A percentile compares a stretch with the other conserved stretches of the same genome.
Evolutionary conservation across 2,329 filamentous ascomycete species (phyloP).

Genomic region (Grosmannia serpens): DNA sequence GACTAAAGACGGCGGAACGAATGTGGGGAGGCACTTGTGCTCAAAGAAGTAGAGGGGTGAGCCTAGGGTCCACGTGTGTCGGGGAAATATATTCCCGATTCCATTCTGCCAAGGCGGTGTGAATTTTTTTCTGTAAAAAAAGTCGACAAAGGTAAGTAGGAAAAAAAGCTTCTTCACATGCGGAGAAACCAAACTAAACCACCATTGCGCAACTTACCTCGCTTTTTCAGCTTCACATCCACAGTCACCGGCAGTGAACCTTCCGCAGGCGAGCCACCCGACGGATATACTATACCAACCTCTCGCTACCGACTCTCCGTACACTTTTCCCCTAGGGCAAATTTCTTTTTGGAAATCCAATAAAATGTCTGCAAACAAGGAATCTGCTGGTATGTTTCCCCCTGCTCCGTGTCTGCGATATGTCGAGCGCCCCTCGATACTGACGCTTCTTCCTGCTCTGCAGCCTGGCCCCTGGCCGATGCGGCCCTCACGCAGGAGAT

Average conservation of each 20-base stretch:
- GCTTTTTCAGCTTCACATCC: background rate
- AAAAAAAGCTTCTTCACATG: background rate
- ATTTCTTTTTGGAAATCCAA: background rate
- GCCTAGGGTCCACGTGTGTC: background rate
- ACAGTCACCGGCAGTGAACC: constrained; percentile 12
- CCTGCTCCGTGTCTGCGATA: background rate
- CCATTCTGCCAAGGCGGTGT: background rate
- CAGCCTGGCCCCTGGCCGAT: constrained; percentile 17
- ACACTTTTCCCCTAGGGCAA: background rate
- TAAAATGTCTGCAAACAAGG: constrained; percentile 7
- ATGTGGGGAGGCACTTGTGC: no score
- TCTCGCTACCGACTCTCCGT: background rate
- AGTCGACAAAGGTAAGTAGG: background rate
- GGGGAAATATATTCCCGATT: background rate
- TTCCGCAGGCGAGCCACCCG: constrained; percentile 13
- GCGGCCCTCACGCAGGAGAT: constrained; percentile 46
- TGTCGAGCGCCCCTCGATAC: background rate
- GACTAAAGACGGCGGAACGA: no score
- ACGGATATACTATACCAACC: background rate
- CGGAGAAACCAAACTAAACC: background rate
- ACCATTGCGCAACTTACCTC: background rate
- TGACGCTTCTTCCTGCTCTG: background rate
- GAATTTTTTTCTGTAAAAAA: background rate
- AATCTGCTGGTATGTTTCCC: constrained; percentile 6
- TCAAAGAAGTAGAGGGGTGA: background rate